A percentile compares a stretch with the other conserved stretches of the same genome.
Conservation (phyloP, 768 basidiomycete genomes). For the Lanmaoa pseudosensibilis region DNA sequence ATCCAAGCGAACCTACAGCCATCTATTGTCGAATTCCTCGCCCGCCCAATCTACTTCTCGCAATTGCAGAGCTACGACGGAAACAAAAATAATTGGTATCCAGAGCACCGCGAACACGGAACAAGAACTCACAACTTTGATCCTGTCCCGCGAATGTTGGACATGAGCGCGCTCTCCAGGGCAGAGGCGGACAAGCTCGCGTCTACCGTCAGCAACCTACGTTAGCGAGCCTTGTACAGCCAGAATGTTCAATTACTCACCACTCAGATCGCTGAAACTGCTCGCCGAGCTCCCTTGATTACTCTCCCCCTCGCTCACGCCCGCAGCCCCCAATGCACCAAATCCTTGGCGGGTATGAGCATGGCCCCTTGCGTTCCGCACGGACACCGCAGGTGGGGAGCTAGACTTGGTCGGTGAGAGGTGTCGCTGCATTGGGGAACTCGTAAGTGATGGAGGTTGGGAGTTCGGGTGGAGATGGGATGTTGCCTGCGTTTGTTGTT, state of each 20-base stretch:
- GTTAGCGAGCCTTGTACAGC: background rate
- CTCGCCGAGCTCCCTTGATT: constrained; percentile 73
- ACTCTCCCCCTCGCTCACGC: constrained; percentile 55
- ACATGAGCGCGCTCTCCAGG: constrained; percentile 76
- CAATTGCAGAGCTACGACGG: constrained; percentile 34
- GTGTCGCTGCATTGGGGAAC: constrained; percentile 48
- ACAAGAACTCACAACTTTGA: constrained; percentile 64
- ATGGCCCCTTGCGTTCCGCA: constrained; percentile 53
- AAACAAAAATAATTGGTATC: background rate
- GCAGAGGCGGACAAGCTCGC: constrained; percentile 77
- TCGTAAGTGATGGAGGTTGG: constrained; percentile 17
- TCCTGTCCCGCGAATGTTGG: constrained; percentile 65
- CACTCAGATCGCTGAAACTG: constrained; percentile 85
- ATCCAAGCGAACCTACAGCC: background rate
- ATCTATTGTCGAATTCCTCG: constrained; percentile 31
- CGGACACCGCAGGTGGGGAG: constrained; percentile 60
- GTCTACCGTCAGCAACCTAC: constrained; percentile 39
- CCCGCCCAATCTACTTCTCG: constrained; percentile 32
- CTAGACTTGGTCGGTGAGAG: constrained; percentile 56
- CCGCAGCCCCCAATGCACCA: constrained; percentile 39
- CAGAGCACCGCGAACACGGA: background rate
- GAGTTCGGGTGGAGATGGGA: constrained; percentile 14
- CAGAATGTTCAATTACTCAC: constrained; percentile 41
- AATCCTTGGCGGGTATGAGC: constrained; percentile 48
- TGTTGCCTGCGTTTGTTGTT: constrained; percentile 5